phyloP scores from a whole-genome alignment of 1,139 yeast species.

The Lizanozyma gosingica region DNA sequence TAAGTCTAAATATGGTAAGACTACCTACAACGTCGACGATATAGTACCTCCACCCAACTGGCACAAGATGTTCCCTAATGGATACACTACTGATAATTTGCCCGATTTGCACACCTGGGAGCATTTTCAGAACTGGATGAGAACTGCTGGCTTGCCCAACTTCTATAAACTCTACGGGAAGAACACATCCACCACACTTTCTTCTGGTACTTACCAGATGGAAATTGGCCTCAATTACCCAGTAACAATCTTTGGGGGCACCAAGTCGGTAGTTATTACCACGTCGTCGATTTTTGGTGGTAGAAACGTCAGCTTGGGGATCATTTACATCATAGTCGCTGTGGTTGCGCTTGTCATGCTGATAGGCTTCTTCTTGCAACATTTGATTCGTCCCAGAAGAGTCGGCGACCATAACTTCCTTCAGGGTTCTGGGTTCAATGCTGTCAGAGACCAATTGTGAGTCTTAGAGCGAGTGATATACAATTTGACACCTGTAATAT shows the following conservation, averaged over 20 bases:
- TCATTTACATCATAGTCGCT: constrained; percentile 60
- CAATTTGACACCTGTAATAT: constrained; percentile 1
- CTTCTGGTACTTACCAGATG: constrained; percentile 52
- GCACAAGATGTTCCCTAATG: constrained; percentile 56
- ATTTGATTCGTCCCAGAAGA: constrained; percentile 37
- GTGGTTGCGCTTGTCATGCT: constrained; percentile 40
- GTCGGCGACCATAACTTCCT: constrained; percentile 39
- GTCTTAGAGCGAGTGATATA: no score
- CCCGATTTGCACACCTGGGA: constrained; percentile 55
- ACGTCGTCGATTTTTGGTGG: constrained; percentile 68
- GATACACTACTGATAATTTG: constrained; percentile 56
- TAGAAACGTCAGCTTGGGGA: constrained; percentile 56
- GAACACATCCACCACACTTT: constrained; percentile 40
- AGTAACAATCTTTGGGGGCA: constrained; percentile 58
- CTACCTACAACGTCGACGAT: constrained; percentile 46
- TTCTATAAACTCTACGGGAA: constrained; percentile 60
- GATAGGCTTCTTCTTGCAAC: constrained; percentile 36
- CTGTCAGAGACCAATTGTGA: constrained; percentile 20
- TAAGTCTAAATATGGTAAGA: constrained; percentile 46
- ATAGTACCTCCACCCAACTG: constrained; percentile 78
- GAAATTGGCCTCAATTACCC: constrained; percentile 63
- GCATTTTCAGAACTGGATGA: constrained; percentile 71
- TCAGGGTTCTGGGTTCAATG: constrained; percentile 13
- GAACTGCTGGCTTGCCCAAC: constrained; percentile 69
- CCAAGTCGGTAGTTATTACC: constrained; percentile 57